Evolutionary conservation across 805 yeast genomes (phyloP).

Genomic region (Scheffersomyces stipitis): DNA sequence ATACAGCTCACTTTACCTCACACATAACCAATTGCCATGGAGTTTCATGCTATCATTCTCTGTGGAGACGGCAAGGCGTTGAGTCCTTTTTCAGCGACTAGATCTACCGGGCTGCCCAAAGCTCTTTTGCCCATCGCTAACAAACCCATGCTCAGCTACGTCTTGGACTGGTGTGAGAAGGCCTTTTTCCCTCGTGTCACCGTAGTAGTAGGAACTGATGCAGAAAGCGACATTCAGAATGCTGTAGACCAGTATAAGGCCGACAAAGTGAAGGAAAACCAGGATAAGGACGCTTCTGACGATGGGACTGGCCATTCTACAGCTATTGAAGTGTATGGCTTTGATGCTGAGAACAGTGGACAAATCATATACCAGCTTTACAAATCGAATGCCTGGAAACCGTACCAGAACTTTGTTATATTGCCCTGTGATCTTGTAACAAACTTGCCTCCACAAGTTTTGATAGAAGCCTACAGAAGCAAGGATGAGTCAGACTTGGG

Average conservation of each 20-base stretch:
- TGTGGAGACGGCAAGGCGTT: constrained; percentile 83
- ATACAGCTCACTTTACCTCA: too few relatives aligned
- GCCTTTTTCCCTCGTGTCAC: constrained; percentile 75
- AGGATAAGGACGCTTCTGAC: constrained; percentile 13
- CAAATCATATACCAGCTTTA: constrained; percentile 51
- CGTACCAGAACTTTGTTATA: constrained; percentile 54
- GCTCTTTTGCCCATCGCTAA: constrained; percentile 90
- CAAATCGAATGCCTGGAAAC: constrained; percentile 41
- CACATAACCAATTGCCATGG: constrained; percentile 73
- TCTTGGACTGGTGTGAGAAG: constrained; percentile 87
- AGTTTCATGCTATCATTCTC: constrained; percentile 84
- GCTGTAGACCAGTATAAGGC: constrained; percentile 50
- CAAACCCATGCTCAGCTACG: constrained; percentile 83
- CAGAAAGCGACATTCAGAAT: constrained; percentile 45
- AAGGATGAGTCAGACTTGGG: constrained; percentile 69
- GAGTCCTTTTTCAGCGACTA: constrained; percentile 65
- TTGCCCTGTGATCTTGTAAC: constrained; percentile 94
- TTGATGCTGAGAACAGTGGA: constrained; percentile 61
- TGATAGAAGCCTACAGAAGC: constrained; percentile 80
- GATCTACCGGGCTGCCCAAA: constrained; percentile 70
- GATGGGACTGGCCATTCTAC: constrained; percentile 15
- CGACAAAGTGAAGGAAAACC: constrained; percentile 29
- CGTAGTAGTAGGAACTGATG: constrained; percentile 55
- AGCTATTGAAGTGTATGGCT: constrained; percentile 21
- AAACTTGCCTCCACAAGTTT: constrained; percentile 84